Conservation (phyloP, 805 yeast genomes). For the Dipodascus geniculatus region DNA sequence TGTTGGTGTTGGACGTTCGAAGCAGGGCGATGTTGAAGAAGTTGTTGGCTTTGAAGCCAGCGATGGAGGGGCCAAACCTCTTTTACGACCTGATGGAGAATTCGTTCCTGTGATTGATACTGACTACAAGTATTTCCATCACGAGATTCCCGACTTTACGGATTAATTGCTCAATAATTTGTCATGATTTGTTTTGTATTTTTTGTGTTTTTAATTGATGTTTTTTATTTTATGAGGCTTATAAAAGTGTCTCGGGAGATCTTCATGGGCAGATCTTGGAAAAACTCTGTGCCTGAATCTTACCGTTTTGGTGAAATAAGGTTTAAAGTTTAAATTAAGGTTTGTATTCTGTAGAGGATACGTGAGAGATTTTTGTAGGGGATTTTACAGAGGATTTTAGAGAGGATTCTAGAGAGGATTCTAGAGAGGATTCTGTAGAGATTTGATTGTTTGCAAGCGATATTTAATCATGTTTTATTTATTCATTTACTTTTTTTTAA, state of each 20-base stretch:
- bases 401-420: too few relatives aligned
- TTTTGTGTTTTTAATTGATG: background rate
- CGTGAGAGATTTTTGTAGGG: too few relatives aligned
- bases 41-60: conserved; percentile 4
- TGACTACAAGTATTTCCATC: conserved; percentile 63
- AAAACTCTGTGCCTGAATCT: background rate
- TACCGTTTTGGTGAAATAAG: background rate
- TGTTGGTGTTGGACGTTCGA: conserved; percentile 3
- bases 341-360: too few relatives aligned
- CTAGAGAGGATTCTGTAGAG: too few relatives aligned
- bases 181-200: background rate
- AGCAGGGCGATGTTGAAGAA: background rate
- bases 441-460: too few relatives aligned
- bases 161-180: conserved; percentile 5
- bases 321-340: background rate
- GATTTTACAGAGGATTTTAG: too few relatives aligned
- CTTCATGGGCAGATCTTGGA: too few relatives aligned
- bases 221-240: background rate
- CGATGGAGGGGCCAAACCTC: conserved; percentile 10
- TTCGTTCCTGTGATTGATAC: conserved; percentile 50
- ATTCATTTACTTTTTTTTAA: too few relatives aligned
- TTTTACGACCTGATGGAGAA: conserved; percentile 27
- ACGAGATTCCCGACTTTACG: conserved; percentile 49
- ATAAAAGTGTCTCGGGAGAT: background rate
- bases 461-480: too few relatives aligned